Evolutionary conservation across 2,329 filamentous ascomycete genomes (phyloP).

Genomic region (Stachybotrys elegans): DNA sequence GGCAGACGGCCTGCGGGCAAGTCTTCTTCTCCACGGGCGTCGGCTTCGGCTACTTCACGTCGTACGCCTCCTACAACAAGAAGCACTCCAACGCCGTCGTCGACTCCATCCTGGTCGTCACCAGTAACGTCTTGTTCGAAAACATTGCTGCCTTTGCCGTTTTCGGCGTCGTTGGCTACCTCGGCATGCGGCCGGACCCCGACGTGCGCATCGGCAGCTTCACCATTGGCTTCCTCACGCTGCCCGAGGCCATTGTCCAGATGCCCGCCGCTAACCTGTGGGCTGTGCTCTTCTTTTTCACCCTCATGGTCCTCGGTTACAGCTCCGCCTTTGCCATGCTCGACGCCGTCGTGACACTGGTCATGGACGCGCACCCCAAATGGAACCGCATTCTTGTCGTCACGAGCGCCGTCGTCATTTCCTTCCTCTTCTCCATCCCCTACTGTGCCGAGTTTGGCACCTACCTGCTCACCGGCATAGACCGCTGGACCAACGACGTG

Average conservation of each 20-base stretch:
- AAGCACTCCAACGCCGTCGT: slow-evolving; percentile 53
- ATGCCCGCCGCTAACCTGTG: slow-evolving; percentile 55
- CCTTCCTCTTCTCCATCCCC: slow-evolving; percentile 48
- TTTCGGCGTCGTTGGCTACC: slow-evolving; percentile 51
- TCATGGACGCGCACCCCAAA: slow-evolving; percentile 43
- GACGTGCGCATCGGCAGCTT: slow-evolving; percentile 45
- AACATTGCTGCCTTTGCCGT: slow-evolving; percentile 43
- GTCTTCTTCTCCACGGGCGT: slow-evolving; percentile 57
- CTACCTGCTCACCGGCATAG: slow-evolving; percentile 48
- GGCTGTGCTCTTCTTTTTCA: slow-evolving; percentile 55
- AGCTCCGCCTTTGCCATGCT: slow-evolving; percentile 56
- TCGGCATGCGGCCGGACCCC: slow-evolving; percentile 29
- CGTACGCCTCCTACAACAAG: slow-evolving; percentile 54
- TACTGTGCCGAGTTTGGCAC: slow-evolving; percentile 56
- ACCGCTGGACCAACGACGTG: slow-evolving; percentile 52
- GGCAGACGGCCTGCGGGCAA: slow-evolving; percentile 56
- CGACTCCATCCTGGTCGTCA: slow-evolving; percentile 51
- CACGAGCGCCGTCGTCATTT: slow-evolving; percentile 41
- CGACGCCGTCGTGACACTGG: slow-evolving; percentile 48
- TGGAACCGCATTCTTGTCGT: slow-evolving; percentile 38
- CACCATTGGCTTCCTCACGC: slow-evolving; percentile 52
- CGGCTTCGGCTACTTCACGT: slow-evolving; percentile 54
- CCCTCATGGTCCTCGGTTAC: slow-evolving; percentile 52
- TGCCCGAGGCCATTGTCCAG: slow-evolving; percentile 49
- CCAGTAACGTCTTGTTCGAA: slow-evolving; percentile 52